phyloP scores from a whole-genome alignment of 495 filamentous ascomycete genomes.

The Penicillium malachiteum region DNA sequence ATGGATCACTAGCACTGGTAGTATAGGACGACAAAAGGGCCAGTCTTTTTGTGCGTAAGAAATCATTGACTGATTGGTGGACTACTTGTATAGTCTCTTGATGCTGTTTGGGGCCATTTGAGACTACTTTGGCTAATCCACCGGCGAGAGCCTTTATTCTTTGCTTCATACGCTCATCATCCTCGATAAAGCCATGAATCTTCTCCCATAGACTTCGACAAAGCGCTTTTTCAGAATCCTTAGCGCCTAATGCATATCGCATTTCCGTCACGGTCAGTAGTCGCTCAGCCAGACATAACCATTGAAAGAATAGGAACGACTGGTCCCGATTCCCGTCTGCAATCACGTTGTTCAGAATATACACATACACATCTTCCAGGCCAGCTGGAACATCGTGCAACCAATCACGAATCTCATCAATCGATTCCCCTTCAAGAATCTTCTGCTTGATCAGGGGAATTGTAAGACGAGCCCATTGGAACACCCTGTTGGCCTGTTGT shows the following conservation, averaged over 20 bases:
- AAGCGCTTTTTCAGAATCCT: neutral
- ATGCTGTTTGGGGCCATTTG: neutral
- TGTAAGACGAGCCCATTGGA: constrained; percentile 12
- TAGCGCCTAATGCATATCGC: constrained; percentile 12
- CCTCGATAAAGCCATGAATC: constrained; percentile 6
- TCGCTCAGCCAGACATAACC: constrained; percentile 16
- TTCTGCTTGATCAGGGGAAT: constrained; percentile 6
- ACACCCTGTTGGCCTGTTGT: neutral
- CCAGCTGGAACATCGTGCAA: constrained; percentile 4
- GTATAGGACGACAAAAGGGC: constrained; percentile 18
- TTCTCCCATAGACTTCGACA: constrained; percentile 2
- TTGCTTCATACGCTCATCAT: constrained; percentile 9
- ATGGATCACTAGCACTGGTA: neutral
- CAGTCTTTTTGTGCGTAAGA: constrained; percentile 11
- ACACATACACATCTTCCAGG: constrained; percentile 9
- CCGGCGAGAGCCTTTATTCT: constrained; percentile 12
- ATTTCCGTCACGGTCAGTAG: constrained; percentile 15
- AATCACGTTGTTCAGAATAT: constrained; percentile 15
- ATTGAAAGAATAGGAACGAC: constrained; percentile 14
- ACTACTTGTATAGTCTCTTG: constrained; percentile 12
- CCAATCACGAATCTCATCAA: constrained; percentile 8
- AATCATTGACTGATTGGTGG: constrained; percentile 21
- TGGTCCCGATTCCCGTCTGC: neutral
- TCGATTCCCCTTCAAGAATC: constrained; percentile 8
- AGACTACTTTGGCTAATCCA: constrained; percentile 13